A percentile compares a stretch with the other conserved stretches of the same genome.
Evolutionary conservation across 1,284 basidiomycete species (phyloP).

Genomic region (Fomitopsis schrenkii): DNA sequence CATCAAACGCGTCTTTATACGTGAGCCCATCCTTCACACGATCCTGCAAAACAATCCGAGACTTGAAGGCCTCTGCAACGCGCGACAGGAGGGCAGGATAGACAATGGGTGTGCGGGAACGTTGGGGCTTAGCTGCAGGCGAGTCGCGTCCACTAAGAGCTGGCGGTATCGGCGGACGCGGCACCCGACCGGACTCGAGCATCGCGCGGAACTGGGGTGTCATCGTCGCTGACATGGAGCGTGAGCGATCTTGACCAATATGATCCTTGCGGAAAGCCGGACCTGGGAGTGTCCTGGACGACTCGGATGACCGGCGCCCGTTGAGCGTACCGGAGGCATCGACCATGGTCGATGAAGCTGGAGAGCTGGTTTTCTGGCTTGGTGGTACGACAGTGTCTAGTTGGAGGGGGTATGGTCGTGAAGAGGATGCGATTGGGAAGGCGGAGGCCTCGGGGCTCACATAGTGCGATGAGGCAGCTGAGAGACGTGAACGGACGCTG

Average conservation of each 20-base stretch:
- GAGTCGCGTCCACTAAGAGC: slow-evolving; percentile 44
- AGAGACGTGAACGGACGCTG: slow-evolving; percentile 25
- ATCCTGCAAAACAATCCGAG: slow-evolving; percentile 76
- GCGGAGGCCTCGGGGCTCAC: slow-evolving; percentile 18
- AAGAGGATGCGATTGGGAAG: slow-evolving; percentile 11
- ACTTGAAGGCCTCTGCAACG: slow-evolving; percentile 91
- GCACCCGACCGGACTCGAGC: slow-evolving; percentile 26
- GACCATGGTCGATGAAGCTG: slow-evolving; percentile 47
- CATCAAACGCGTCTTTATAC: slow-evolving; percentile 96
- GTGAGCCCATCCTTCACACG: slow-evolving; percentile 92
- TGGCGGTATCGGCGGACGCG: slow-evolving; percentile 36
- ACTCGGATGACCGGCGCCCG: slow-evolving; percentile 52
- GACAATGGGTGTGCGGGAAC: slow-evolving; percentile 62
- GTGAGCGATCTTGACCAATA: slow-evolving; percentile 58
- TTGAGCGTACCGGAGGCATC: slow-evolving; percentile 36
- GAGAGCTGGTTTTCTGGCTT: slow-evolving; percentile 37
- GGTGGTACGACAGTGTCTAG: slow-evolving; percentile 41
- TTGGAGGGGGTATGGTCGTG: slow-evolving; percentile 42
- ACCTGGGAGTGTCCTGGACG: slow-evolving; percentile 43
- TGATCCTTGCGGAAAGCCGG: slow-evolving; percentile 51
- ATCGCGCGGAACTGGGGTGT: slow-evolving; percentile 31
- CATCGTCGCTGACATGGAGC: slow-evolving; percentile 70
- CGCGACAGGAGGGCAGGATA: slow-evolving; percentile 94
- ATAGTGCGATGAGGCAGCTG: slow-evolving; percentile 19
- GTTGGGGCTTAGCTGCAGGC: slow-evolving; percentile 34